Percentiles rank a stretch among this genome's conserved stretches.
phyloP scores from a whole-genome alignment of 2,329 filamentous ascomycete genomes.

The Fusarium camptoceras region DNA sequence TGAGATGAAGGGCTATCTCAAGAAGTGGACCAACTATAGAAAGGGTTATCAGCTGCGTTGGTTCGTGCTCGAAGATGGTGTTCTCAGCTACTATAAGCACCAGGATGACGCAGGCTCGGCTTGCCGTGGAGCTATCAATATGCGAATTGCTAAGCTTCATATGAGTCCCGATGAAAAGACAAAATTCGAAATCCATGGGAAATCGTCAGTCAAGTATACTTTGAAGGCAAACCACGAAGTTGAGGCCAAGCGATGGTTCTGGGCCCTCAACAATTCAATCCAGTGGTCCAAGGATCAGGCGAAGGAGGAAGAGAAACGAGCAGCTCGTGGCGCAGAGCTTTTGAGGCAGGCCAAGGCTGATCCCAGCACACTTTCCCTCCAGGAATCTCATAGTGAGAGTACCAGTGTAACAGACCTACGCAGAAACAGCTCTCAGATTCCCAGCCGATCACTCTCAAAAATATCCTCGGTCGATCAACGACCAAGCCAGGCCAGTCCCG shows the following conservation, averaged over 20 bases:
- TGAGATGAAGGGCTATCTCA: slow-evolving; percentile 98
- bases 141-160: slow-evolving; percentile 92
- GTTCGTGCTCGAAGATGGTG: slow-evolving; percentile 98
- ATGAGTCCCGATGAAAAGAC: slow-evolving; percentile 99
- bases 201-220: slow-evolving; percentile 98
- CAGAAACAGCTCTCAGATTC: slow-evolving; percentile 60
- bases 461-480: slow-evolving; percentile 48
- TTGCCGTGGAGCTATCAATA: slow-evolving; percentile 97
- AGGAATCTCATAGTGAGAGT: slow-evolving; percentile 63
- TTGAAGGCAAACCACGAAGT: slow-evolving; percentile 98
- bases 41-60: slow-evolving; percentile 96
- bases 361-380: slow-evolving; percentile 64
- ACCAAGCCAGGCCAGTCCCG: slow-evolving; percentile 54
- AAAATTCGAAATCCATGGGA: slow-evolving; percentile 96
- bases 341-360: slow-evolving; percentile 84
- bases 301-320: slow-evolving; percentile 85
- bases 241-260: slow-evolving; percentile 98
- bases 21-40: slow-evolving; percentile 99
- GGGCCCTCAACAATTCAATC: slow-evolving; percentile 98
- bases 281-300: slow-evolving; percentile 98
- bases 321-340: slow-evolving; percentile 78
- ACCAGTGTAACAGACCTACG: slow-evolving; percentile 62
- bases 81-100: slow-evolving; percentile 98
- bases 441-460: slow-evolving; percentile 47
- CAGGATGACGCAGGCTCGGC: slow-evolving; percentile 97